phyloP scores from a whole-genome alignment of 2,329 filamentous ascomycete species.

The Thermothelomyces thermophilus region DNA sequence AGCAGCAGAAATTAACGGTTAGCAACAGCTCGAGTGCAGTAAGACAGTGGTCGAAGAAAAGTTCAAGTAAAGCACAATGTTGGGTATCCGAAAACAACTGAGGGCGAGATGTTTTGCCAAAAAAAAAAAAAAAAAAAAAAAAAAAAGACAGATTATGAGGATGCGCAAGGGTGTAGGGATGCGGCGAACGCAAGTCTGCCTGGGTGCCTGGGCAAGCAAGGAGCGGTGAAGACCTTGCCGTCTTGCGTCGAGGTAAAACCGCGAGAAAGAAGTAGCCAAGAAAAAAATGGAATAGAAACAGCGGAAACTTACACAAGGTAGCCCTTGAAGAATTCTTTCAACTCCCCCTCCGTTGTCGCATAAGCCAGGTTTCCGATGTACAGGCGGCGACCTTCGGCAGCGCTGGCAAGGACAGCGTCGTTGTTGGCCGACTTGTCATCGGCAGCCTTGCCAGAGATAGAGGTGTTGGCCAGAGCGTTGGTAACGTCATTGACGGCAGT shows the following conservation, averaged over 20 bases:
- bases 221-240: constrained; percentile 5
- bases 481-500: constrained; percentile 73
- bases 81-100: too few species aligned
- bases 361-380: constrained; percentile 99
- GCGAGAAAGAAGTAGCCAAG: not conserved
- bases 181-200: too few species aligned
- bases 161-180: too few species aligned
- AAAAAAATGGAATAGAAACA: constrained; percentile 8
- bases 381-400: constrained; percentile 96
- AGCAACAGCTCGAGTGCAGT: constrained; percentile 24
- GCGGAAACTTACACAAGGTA: constrained; percentile 84
- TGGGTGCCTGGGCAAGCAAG: not conserved
- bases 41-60: not conserved
- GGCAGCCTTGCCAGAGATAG: constrained; percentile 51
- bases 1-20: constrained; percentile 26
- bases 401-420: constrained; percentile 91
- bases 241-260: constrained; percentile 1
- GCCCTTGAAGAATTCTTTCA: constrained; percentile 99
- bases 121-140: too few species aligned
- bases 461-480: constrained; percentile 65
- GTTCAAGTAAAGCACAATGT: not conserved
- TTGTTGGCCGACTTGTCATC: constrained; percentile 60
- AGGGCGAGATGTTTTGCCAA: too few species aligned
- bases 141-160: too few species aligned
- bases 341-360: constrained; percentile 99